Percentiles rank a stretch among this genome's conserved stretches.
Evolutionary conservation across 495 filamentous ascomycete genomes (phyloP).

Genomic region (Evernia prunastri): DNA sequence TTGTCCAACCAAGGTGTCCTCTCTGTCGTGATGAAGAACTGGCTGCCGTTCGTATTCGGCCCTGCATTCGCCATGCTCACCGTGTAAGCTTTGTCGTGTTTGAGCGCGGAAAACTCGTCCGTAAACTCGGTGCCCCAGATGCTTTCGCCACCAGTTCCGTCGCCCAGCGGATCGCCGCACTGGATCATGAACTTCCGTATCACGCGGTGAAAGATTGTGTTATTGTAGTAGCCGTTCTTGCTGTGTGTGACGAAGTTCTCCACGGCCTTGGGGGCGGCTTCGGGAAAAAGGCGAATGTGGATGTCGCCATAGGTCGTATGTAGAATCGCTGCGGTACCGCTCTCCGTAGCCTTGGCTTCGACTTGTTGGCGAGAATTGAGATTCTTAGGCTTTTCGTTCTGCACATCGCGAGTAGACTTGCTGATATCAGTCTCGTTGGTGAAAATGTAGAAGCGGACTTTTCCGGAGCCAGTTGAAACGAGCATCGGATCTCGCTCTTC

Average conservation of each 20-base stretch:
- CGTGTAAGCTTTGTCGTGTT: slow-evolving; percentile 94
- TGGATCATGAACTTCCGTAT: slow-evolving; percentile 99
- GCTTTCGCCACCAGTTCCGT: slow-evolving; percentile 91
- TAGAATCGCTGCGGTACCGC: slow-evolving; percentile 71
- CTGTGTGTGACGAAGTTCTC: slow-evolving; percentile 97
- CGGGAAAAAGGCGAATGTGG: slow-evolving; percentile 85
- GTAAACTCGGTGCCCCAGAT: slow-evolving; percentile 97
- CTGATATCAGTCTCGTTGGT: slow-evolving; percentile 80
- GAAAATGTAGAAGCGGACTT: slow-evolving; percentile 97
- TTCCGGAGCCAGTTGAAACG: slow-evolving; percentile 73
- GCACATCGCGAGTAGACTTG: slow-evolving; percentile 81
- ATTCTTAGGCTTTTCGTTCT: slow-evolving; percentile 82
- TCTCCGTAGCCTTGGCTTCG: slow-evolving; percentile 56
- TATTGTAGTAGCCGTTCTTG: slow-evolving; percentile 87
- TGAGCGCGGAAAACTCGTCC: slow-evolving; percentile 86
- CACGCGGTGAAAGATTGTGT: slow-evolving; percentile 93
- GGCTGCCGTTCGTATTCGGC: slow-evolving; percentile 68
- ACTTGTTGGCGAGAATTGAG: slow-evolving; percentile 43
- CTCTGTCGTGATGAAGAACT: slow-evolving; percentile 99
- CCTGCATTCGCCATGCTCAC: slow-evolving; percentile 97
- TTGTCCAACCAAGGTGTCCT: slow-evolving; percentile 94
- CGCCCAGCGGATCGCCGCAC: slow-evolving; percentile 86
- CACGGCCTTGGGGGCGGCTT: slow-evolving; percentile 89
- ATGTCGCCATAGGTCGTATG: slow-evolving; percentile 96
- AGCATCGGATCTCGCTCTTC: slow-evolving; percentile 89